Conservation (phyloP, 2,329 filamentous ascomycete species). For the Beauveria asiatica region DNA sequence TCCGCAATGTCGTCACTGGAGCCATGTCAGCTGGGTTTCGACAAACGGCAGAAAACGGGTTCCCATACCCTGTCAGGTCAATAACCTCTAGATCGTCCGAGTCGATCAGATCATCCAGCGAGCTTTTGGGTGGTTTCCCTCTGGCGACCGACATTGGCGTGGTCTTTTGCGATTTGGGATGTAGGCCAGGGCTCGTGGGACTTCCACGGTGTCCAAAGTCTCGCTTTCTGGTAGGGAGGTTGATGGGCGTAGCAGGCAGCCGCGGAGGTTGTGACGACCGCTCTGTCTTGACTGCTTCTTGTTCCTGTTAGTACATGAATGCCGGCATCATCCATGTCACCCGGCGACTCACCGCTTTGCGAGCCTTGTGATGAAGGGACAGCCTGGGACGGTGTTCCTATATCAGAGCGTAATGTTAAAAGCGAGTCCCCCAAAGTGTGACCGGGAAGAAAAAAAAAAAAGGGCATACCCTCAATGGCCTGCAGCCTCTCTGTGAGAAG, state of each 20-base stretch:
- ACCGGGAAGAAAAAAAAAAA: no score
- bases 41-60: slow-evolving; percentile 14
- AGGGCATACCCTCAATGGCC: not conserved
- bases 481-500: not conserved
- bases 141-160: slow-evolving; percentile 10
- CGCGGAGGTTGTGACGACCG: not conserved
- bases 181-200: not conserved
- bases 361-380: not conserved
- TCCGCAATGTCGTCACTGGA: slow-evolving; percentile 27
- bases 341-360: not conserved
- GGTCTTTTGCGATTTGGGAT: slow-evolving; percentile 22
- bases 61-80: slow-evolving; percentile 34
- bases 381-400: not conserved
- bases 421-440: not conserved
- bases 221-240: not conserved
- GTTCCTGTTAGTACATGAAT: not conserved
- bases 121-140: not conserved
- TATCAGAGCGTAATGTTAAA: not conserved
- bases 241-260: not conserved
- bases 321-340: not conserved
- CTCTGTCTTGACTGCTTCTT: not conserved
- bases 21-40: slow-evolving; percentile 14
- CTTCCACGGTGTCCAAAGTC: slow-evolving; percentile 1
- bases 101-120: not conserved
- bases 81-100: slow-evolving; percentile 22